Evolutionary conservation across 1,284 basidiomycete species (phyloP), one percentile per base, ranked within the genome.

Genomic region (Xerocomus nothofagi): DNA sequence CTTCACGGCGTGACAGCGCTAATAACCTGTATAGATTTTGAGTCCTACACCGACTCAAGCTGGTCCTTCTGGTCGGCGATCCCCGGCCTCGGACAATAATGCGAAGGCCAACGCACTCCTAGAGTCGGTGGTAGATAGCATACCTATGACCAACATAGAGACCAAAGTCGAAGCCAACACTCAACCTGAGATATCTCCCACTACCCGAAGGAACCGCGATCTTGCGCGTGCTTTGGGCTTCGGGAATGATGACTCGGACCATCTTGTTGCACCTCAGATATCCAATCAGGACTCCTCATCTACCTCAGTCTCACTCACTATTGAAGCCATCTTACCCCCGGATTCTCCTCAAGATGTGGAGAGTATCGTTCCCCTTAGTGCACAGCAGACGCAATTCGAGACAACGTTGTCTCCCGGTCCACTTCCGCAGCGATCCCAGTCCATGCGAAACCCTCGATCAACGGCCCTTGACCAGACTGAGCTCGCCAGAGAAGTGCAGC

Each of bases 191-290:
- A 44, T 72, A 9, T 80, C 80, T 8, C 78, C 78, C 11, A 74
- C 70, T 24, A 77, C 79, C 39, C 79, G 81, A 45, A 76, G 84
- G 30, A 83, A 87, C 55, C 74, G 83, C 54, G 87, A 86, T 57
- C 74, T 90, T 23, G 83, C 88, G 3, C 81, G 84, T 56, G 83
- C 81, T 17, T 68, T 89, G 48, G 65, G 65, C n/a, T 90, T 90
- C 56, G 65, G 68, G 17, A 75, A 77, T 44, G 76, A 75, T 34
- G 68, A 66, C 34, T 74, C 74, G 31, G 64, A 62, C 18, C 53
- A 23, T 44, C 62, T 60, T 36, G 36, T 64, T 10, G 57, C 49
- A 18, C 58, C 57, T 36, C 59, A 57, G 44, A 34, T 55, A 11
- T 55, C 56, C 17, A 47, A 54, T 18, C 57, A 43, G 23, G 57